Conservation (phyloP, 495 filamentous ascomycete genomes). For the Cercophora scortea region DNA sequence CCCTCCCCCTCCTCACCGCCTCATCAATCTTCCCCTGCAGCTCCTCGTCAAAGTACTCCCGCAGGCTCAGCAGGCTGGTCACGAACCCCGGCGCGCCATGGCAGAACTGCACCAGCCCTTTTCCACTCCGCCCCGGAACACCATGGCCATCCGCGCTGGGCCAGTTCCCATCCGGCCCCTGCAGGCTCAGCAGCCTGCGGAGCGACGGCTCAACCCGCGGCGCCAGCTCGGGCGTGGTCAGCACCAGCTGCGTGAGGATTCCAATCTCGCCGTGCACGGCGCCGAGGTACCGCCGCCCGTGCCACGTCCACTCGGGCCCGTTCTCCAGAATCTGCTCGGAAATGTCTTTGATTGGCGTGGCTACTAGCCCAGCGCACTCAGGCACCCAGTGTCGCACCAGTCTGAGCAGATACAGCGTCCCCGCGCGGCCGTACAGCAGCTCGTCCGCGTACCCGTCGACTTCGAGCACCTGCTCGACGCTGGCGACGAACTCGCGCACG, state of each 20-base stretch:
- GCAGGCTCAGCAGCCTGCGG: constrained; percentile 33
- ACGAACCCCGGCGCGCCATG: constrained; percentile 60
- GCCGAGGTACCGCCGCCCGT: constrained; percentile 50
- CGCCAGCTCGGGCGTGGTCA: constrained; percentile 31
- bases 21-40: constrained; percentile 37
- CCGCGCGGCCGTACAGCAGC: constrained; percentile 53
- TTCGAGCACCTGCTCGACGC: constrained; percentile 25
- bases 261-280: constrained; percentile 55
- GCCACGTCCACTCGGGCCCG: constrained; percentile 48
- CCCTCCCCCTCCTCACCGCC: constrained; percentile 36
- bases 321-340: constrained; percentile 25
- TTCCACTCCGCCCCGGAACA: constrained; percentile 1
- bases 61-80: constrained; percentile 41
- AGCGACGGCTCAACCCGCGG: constrained; percentile 36
- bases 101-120: constrained; percentile 55
- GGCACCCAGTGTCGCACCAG: constrained; percentile 25
- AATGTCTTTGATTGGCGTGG: constrained; percentile 26
- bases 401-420: constrained; percentile 53
- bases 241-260: constrained; percentile 55
- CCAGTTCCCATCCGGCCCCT: constrained; percentile 39
- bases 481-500: constrained; percentile 35
- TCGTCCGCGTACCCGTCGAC: constrained; percentile 34
- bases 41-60: constrained; percentile 36
- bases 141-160: constrained; percentile 17
- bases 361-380: constrained; percentile 20